Base-by-base conservation (phyloP, 1,139 yeast species). In the Lodderomyces theae region DNA sequence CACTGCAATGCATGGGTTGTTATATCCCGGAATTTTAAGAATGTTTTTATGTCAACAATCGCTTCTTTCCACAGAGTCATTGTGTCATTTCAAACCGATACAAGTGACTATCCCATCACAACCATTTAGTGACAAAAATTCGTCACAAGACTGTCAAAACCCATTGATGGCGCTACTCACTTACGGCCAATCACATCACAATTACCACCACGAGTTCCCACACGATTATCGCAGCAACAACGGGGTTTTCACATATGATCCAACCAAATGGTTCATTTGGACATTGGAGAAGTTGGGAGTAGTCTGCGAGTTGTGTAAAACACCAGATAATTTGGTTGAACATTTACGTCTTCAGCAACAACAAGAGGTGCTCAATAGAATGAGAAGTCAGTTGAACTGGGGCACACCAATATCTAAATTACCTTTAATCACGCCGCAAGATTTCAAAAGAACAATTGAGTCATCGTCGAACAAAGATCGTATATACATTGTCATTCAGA, bases 201-300 rank as follows among this genome's bases (percentile, higher is more conserved):
- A 82, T 54, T 83, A 78, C 54, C 90, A 83, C 55, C 88, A 83
- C 53, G 88, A 82, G 53, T 83, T 83, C 50, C 86, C 88, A 1
- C 80, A 78, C 46, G 89, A 83, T 55, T 82, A 77, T 54, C 69
- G 79, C 43, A 77, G 79, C 8, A 57, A 64, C 9, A 61, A 71
- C 22, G 68, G 76, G 19, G 57, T 67, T 58, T 71, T 72, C 50
- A 74, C 78, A 1, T 78, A 74, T 53, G 89, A 83, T 54, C 88
- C 89, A 1, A 78, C 86, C 3, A 82, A 80, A 54, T 79, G 85
- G 83, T 66, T 72, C 29, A 61, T 82, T 11, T 66, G 64, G 51
- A 37, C 66, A 0, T 53, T 79, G 19, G 60, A 64, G 8, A 49
- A 61, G 37, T 21, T 77, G 1, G 76, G 80, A 0, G 42, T 75